Evolutionary conservation across 2,329 filamentous ascomycete genomes (phyloP).

Genomic region (Magnaporthales sp.): DNA sequence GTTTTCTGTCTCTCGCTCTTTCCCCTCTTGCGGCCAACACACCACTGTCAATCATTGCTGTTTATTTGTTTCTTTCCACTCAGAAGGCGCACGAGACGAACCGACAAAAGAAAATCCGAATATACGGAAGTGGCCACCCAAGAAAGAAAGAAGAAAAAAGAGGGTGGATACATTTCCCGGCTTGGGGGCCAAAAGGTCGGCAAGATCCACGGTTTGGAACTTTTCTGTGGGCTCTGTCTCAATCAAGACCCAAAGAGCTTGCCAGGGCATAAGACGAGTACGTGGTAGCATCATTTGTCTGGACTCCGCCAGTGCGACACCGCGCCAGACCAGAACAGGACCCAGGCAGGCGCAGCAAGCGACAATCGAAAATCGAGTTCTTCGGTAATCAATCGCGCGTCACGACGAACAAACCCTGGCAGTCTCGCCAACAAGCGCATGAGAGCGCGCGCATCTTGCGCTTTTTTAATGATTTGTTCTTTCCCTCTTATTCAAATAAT

Average conservation of each 20-base stretch:
- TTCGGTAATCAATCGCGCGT: background rate
- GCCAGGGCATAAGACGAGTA: background rate
- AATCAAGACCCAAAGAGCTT: background rate
- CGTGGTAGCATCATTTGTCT: background rate
- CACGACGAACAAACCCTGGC: background rate
- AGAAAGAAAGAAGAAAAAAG: background rate
- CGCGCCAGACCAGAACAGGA: background rate
- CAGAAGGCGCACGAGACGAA: background rate
- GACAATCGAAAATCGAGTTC: background rate
- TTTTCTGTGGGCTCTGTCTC: background rate
- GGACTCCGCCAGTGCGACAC: background rate
- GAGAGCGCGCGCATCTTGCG: background rate
- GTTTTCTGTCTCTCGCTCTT: constrained; percentile 2
- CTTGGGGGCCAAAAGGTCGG: background rate
- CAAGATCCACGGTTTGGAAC: background rate
- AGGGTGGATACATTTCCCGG: background rate
- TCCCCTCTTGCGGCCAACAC: background rate
- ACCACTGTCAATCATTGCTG: too few relatives aligned
- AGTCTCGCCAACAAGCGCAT: background rate
- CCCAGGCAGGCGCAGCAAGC: background rate
- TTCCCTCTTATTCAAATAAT: background rate
- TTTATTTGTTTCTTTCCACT: background rate
- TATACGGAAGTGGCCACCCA: background rate
- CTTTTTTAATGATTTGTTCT: background rate
- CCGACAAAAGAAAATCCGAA: background rate